Percentiles rank a stretch among this genome's conserved stretches.
These are phyloP conservation scores for Corymbia citriodora DNA, from an alignment of 441 rosid genomes.

Conservation along the genomic window DNA sequence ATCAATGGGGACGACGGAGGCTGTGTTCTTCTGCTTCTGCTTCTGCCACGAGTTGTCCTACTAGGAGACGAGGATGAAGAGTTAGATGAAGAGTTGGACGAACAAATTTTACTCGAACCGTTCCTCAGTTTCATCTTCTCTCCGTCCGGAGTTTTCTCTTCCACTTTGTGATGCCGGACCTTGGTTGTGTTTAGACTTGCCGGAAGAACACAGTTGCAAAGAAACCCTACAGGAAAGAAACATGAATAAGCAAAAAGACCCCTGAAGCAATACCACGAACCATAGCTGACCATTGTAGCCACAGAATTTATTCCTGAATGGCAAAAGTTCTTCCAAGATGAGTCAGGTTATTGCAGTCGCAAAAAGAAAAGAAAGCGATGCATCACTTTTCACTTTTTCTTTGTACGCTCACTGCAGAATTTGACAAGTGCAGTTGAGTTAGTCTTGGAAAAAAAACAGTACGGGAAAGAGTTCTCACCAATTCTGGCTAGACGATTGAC, in stretches of 20 bases:
- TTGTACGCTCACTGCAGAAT: neutral
- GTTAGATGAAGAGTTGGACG: constrained; percentile 30
- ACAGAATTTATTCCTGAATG: neutral
- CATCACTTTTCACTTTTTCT: neutral
- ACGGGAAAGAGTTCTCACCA: constrained; percentile 29
- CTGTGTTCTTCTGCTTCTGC: constrained; percentile 53
- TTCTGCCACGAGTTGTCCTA: constrained; percentile 55
- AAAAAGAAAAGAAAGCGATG: neutral
- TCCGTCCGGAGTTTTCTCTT: constrained; percentile 50
- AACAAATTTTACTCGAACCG: constrained; percentile 21
- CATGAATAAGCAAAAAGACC: neutral
- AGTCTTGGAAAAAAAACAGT: neutral
- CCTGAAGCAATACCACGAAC: neutral
- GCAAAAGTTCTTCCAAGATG: neutral
- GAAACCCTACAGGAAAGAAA: constrained; percentile 35
- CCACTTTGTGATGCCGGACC: constrained; percentile 47
- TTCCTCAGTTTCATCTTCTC: constrained; percentile 57
- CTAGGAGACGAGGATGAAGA: constrained; percentile 57
- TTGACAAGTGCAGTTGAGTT: neutral
- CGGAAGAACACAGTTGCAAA: constrained; percentile 90
- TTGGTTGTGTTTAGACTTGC: constrained; percentile 63
- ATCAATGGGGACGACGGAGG: constrained; percentile 59
- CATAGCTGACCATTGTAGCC: neutral
- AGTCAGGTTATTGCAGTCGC: neutral
- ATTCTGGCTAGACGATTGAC: constrained; percentile 96